Conservation (phyloP, 768 basidiomycete genomes). For the Hygrocybe punicea region DNA sequence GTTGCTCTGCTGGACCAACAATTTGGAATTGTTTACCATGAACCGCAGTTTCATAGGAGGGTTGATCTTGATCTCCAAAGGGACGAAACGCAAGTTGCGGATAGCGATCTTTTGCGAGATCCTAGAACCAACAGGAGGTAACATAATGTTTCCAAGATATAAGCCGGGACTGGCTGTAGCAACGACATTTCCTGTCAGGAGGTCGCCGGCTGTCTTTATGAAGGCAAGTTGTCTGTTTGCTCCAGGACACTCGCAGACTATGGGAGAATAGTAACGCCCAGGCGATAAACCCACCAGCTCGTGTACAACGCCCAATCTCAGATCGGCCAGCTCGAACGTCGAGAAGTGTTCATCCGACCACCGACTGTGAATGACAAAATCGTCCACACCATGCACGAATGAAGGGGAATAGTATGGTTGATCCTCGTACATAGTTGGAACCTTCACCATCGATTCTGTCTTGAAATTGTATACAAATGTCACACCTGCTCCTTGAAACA, state of each 20-base stretch:
- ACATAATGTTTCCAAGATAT: conserved; percentile 57
- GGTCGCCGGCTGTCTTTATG: conserved; percentile 57
- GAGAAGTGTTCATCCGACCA: conserved; percentile 67
- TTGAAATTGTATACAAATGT: conserved; percentile 49
- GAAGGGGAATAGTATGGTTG: conserved; percentile 65
- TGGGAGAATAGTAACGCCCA: conserved; percentile 62
- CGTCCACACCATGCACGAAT: conserved; percentile 50
- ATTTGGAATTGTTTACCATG: conserved; percentile 47
- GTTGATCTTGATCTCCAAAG: conserved; percentile 47
- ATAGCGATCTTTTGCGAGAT: conserved; percentile 36
- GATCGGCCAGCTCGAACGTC: conserved; percentile 60
- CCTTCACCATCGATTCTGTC: conserved; percentile 29
- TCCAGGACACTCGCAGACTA: conserved; percentile 48
- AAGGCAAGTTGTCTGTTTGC: conserved; percentile 53
- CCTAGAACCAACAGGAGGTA: conserved; percentile 37
- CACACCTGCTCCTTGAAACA: conserved; percentile 67
- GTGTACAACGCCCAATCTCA: conserved; percentile 41
- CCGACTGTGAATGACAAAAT: conserved; percentile 59
- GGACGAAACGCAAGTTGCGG: conserved; percentile 48
- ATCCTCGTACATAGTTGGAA: conserved; percentile 48
- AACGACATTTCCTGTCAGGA: conserved; percentile 58
- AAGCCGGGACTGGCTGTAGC: conserved; percentile 63
- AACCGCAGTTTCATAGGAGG: conserved; percentile 53
- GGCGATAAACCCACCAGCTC: conserved; percentile 56
- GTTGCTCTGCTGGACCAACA: conserved; percentile 58